Conservation (phyloP, 2,329 filamentous ascomycete genomes). For the Calonectria hongkongensis region DNA sequence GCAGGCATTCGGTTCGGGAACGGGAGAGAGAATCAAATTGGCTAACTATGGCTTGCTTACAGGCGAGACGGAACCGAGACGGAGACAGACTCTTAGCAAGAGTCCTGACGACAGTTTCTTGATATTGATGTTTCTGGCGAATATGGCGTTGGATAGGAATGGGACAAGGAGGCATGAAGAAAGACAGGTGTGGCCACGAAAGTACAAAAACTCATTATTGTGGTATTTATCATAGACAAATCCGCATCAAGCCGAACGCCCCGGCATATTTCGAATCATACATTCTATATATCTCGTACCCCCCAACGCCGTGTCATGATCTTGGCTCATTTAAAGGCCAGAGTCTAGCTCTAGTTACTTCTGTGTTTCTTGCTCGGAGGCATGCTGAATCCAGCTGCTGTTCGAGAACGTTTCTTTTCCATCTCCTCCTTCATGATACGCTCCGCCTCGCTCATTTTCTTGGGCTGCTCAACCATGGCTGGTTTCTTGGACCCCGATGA, state of each 20-base stretch:
- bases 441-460: conserved; percentile 92
- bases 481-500: conserved; percentile 76
- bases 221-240: conserved; percentile 57
- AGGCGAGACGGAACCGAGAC: conserved; percentile 75
- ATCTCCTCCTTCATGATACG: conserved; percentile 92
- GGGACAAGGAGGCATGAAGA: conserved; percentile 34
- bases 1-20: conserved; percentile 1
- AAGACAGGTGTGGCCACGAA: conserved; percentile 34
- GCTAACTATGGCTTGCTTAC: conserved; percentile 36
- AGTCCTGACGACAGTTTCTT: conserved; percentile 38
- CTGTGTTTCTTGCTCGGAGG: conserved; percentile 72
- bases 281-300: conserved; percentile 8
- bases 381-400: conserved; percentile 66
- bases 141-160: conserved; percentile 57
- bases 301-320: conserved; percentile 36
- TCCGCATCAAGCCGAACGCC: conserved; percentile 47
- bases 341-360: conserved; percentile 49
- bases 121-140: conserved; percentile 53
- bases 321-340: conserved; percentile 12
- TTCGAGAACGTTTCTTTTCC: conserved; percentile 79
- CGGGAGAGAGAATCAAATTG: neutral
- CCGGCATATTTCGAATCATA: conserved; percentile 33
- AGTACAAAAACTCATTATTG: conserved; percentile 47
- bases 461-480: conserved; percentile 75
- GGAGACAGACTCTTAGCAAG: conserved; percentile 66